Evolutionary conservation across 805 yeast genomes (phyloP).

Genomic region (Candida chilensis): DNA sequence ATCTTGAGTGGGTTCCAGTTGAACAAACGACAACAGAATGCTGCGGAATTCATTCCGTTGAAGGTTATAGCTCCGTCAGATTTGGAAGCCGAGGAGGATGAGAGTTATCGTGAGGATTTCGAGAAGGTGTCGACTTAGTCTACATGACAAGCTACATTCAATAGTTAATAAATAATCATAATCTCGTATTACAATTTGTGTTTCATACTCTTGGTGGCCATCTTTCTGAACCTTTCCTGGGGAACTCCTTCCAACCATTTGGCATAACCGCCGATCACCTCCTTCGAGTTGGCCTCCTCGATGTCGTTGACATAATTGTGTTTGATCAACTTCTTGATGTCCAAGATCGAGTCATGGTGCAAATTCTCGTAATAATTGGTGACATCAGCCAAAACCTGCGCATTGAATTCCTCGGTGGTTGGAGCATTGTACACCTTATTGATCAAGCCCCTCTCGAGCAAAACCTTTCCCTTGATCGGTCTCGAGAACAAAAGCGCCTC

Average conservation of each 20-base stretch:
- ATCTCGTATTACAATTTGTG: conserved; percentile 63
- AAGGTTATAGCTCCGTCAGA: conserved; percentile 37
- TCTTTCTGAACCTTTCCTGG: conserved; percentile 50
- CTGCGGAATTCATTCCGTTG: conserved; percentile 30
- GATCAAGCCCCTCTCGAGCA: conserved; percentile 50
- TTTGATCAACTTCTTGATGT: conserved; percentile 35
- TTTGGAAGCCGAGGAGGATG: conserved; percentile 41
- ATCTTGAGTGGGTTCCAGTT: conserved; percentile 41
- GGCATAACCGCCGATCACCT: conserved; percentile 58
- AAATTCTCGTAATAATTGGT: conserved; percentile 19
- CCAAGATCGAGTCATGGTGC: conserved; percentile 29
- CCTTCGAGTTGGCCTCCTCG: conserved; percentile 50
- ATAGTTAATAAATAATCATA: too few relatives aligned
- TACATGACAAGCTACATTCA: too few relatives aligned
- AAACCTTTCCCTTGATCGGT: conserved; percentile 52
- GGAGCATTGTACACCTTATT: conserved; percentile 42
- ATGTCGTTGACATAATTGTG: conserved; percentile 10
- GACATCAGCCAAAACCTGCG: conserved; percentile 27
- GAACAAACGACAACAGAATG: conserved; percentile 10
- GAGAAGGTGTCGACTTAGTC: too few relatives aligned
- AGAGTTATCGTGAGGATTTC: too few relatives aligned
- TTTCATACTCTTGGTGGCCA: conserved; percentile 44
- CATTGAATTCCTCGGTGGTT: conserved; percentile 38
- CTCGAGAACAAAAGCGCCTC: conserved; percentile 66
- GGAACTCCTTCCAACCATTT: conserved; percentile 72